These are phyloP conservation scores for Lotmaria passim DNA, from an alignment of 208 protist genomes.

Conservation along the genomic window DNA sequence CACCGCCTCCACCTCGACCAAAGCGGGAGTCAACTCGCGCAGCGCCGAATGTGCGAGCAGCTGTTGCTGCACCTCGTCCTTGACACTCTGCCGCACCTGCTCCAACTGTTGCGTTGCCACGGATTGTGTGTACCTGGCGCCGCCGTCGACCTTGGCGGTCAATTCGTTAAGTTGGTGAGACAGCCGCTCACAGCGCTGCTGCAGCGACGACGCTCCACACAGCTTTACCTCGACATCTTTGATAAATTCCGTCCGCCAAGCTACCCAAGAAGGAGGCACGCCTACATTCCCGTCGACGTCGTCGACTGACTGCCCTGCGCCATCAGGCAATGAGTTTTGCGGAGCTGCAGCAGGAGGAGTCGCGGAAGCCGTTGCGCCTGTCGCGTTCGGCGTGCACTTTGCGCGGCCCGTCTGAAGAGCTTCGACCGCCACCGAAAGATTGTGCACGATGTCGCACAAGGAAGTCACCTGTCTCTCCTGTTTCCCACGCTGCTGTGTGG, in stretches of 20 bases:
- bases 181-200: slow-evolving; percentile 27
- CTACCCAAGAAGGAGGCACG: slow-evolving; percentile 11
- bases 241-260: slow-evolving; percentile 15
- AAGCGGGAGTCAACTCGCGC: slow-evolving; percentile 36
- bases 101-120: slow-evolving; percentile 31
- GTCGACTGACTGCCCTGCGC: too few species aligned
- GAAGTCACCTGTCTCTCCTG: slow-evolving; percentile 32
- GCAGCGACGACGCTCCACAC: neutral
- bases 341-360: neutral
- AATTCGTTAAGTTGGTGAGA: slow-evolving; percentile 37
- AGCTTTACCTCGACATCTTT: slow-evolving; percentile 22
- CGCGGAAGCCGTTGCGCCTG: neutral
- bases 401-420: slow-evolving; percentile 15
- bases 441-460: slow-evolving; percentile 39
- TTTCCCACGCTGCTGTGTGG: slow-evolving; percentile 28
- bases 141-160: slow-evolving; percentile 34
- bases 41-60: slow-evolving; percentile 20
- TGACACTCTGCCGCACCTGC: slow-evolving; percentile 27
- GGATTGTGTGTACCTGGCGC: slow-evolving; percentile 29
- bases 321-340: too few species aligned
- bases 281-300: neutral
- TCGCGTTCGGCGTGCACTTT: neutral
- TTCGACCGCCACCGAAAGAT: slow-evolving; percentile 39
- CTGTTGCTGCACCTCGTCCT: slow-evolving; percentile 30
- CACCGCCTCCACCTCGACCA: slow-evolving; percentile 56